Evolutionary conservation across 2,329 filamentous ascomycete species (phyloP).

Genomic region (Neofusicoccum ribis): DNA sequence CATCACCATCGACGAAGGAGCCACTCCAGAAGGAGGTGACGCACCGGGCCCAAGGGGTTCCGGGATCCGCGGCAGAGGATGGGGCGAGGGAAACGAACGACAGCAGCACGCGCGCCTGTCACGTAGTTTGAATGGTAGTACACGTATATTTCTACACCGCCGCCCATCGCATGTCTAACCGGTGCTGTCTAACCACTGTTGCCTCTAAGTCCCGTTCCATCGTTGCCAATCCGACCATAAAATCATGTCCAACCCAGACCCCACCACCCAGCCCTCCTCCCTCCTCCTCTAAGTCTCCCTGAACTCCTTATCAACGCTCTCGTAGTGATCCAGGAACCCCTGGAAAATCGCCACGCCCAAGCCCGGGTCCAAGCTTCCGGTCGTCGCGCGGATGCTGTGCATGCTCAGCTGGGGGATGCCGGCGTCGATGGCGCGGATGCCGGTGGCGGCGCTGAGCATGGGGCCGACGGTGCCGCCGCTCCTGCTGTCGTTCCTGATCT

Average conservation of each 20-base stretch:
- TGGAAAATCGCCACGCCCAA: constrained; percentile 86
- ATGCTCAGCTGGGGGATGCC: constrained; percentile 91
- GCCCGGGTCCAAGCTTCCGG: constrained; percentile 80
- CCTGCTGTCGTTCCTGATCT: constrained; percentile 89
- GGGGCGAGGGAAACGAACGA: too few species aligned
- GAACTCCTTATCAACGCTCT: constrained; percentile 82
- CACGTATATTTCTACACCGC: not conserved
- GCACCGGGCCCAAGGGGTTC: too few species aligned
- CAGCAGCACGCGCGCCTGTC: too few species aligned
- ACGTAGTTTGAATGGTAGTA: not conserved
- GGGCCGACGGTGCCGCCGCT: constrained; percentile 95
- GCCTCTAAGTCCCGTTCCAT: not conserved
- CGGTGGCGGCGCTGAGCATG: constrained; percentile 77
- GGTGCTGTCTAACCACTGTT: too few species aligned
- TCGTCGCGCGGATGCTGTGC: constrained; percentile 90
- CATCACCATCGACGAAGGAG: too few species aligned
- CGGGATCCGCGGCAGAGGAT: too few species aligned
- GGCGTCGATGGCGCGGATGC: constrained; percentile 80
- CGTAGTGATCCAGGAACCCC: constrained; percentile 84
- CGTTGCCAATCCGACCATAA: not conserved
- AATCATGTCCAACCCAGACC: not conserved
- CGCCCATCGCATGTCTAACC: too few species aligned
- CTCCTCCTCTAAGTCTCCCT: not conserved
- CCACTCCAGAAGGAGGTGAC: too few species aligned
- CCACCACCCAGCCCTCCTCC: not conserved